Base-by-base conservation (phyloP, 257 asterid species). In the Solanum lignicaule region DNA sequence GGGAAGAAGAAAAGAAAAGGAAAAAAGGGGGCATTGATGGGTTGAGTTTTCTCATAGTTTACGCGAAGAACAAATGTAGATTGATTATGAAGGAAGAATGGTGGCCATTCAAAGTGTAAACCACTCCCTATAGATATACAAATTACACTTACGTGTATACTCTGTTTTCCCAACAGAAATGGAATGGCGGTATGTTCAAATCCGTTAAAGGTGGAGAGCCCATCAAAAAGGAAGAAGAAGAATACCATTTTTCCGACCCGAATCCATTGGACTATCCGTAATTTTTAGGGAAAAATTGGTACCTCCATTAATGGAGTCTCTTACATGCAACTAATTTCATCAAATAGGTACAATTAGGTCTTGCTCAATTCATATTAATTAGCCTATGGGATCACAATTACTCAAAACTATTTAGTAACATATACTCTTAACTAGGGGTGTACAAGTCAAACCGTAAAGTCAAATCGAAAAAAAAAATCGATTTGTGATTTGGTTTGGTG, bases 161-260 rank as follows among this genome's bases (percentile, higher is more conserved):
- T 33, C 16, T 33, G 31, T 1, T 74, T 72, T 74, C 2, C 25
- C 79, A 32, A 72, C 41, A 72, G 15, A 72, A 72, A 72, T 72
- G 41, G 25, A 72, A 72, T 72, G 79, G 79, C n/a, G 18, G 27
- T 72, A 10, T 72, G 1, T 72, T 16, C 41, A 82, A 69, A 60
- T 88, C 98, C 98, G 94, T 79, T 88, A 79, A 91, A 90, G 87
- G 92, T 89, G 98, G 98, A 89, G 90, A 91, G 89, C 96, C 98
- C 36, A 89, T 88, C 93, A 90, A 91, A 83, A 76, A 79, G 73
- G 71, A 55, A 32, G 41, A 72, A 39, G 41, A 71, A 41, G n/a
- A 52, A 18, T 18, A 52, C 62, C 62, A 6, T 52, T 52, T 52
- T 52, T 18, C 18, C n/a, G 10, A 52, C 52, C 71, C 31, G 7